phyloP scores from a whole-genome alignment of 2,329 filamentous ascomycete species.

The Cyclaneusma minus region DNA sequence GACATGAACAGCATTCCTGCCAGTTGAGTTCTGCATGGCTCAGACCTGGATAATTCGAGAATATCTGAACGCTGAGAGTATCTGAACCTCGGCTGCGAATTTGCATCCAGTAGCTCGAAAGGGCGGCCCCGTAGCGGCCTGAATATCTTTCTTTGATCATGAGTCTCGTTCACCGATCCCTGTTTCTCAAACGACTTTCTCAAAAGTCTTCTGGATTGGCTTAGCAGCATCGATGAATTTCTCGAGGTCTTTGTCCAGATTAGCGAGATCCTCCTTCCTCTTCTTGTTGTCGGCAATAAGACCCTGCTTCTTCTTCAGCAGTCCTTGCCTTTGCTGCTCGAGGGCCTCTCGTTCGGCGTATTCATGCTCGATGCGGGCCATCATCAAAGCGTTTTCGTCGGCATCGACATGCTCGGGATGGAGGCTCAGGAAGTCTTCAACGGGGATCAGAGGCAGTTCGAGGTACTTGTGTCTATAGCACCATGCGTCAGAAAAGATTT shows the following conservation, averaged over 20 bases:
- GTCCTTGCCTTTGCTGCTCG: slow-evolving; percentile 68
- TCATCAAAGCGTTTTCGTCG: slow-evolving; percentile 71
- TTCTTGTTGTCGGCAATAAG: slow-evolving; percentile 72
- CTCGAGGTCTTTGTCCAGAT: slow-evolving; percentile 80
- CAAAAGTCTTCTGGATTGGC: slow-evolving; percentile 74
- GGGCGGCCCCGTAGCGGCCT: too few relatives aligned
- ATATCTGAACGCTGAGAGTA: too few relatives aligned
- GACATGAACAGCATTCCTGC: too few relatives aligned
- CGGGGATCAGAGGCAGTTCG: slow-evolving; percentile 68
- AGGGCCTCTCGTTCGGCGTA: slow-evolving; percentile 68
- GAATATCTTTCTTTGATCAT: too few relatives aligned
- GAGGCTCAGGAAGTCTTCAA: slow-evolving; percentile 63
- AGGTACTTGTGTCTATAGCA: slow-evolving; percentile 64
- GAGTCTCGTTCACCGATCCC: neutral
- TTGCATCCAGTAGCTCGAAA: too few relatives aligned
- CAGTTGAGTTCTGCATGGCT: too few relatives aligned
- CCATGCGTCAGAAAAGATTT: slow-evolving; percentile 7
- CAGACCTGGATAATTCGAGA: too few relatives aligned
- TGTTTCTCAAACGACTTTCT: slow-evolving; percentile 51
- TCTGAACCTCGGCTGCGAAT: too few relatives aligned
- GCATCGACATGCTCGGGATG: slow-evolving; percentile 61
- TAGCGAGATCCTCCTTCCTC: slow-evolving; percentile 83
- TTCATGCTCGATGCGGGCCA: slow-evolving; percentile 84
- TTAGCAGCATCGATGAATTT: slow-evolving; percentile 87
- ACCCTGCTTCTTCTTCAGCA: slow-evolving; percentile 56